Percentiles rank a stretch among this genome's conserved stretches.
phyloP scores from a whole-genome alignment of 2,329 filamentous ascomycete species.

The Sporothrix phasma region DNA sequence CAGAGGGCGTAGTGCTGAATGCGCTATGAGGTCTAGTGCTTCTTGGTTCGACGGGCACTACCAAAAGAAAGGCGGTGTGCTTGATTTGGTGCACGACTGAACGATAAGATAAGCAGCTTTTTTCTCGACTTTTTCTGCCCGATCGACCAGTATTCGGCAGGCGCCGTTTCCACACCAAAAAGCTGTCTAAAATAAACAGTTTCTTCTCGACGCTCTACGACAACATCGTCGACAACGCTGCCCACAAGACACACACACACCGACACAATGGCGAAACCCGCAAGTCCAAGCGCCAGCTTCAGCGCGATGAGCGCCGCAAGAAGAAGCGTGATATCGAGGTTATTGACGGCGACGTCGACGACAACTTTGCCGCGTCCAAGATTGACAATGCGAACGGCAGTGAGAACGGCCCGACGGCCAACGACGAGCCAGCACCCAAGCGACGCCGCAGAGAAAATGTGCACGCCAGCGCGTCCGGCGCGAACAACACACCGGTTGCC shows the following conservation, averaged over 20 bases:
- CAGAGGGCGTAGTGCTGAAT: neutral
- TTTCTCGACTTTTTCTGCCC: slow-evolving; percentile 10
- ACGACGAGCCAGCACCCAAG: neutral
- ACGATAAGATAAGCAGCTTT: slow-evolving; percentile 17
- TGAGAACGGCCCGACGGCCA: neutral
- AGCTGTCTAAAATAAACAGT: neutral
- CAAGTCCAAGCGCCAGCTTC: slow-evolving; percentile 29
- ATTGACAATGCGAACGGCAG: neutral
- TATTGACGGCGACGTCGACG: slow-evolving; percentile 21
- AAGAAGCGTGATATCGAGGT: slow-evolving; percentile 27
- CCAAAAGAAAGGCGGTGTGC: slow-evolving; percentile 10
- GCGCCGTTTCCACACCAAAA: neutral
- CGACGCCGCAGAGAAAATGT: neutral
- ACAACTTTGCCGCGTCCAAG: neutral
- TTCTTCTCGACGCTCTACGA: neutral
- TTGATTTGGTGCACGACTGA: neutral
- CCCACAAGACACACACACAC: neutral
- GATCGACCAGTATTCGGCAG: neutral
- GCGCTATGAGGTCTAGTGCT: neutral
- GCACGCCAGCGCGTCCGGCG: slow-evolving; percentile 6
- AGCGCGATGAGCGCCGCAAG: slow-evolving; percentile 30
- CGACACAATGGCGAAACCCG: slow-evolving; percentile 25
- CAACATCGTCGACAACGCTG: neutral
- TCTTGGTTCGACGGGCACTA: neutral
- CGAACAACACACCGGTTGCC: slow-evolving; percentile 12